These are phyloP conservation scores for Ilyonectria destructans DNA, from an alignment of 2,329 filamentous ascomycete species.

Conservation along the genomic window DNA sequence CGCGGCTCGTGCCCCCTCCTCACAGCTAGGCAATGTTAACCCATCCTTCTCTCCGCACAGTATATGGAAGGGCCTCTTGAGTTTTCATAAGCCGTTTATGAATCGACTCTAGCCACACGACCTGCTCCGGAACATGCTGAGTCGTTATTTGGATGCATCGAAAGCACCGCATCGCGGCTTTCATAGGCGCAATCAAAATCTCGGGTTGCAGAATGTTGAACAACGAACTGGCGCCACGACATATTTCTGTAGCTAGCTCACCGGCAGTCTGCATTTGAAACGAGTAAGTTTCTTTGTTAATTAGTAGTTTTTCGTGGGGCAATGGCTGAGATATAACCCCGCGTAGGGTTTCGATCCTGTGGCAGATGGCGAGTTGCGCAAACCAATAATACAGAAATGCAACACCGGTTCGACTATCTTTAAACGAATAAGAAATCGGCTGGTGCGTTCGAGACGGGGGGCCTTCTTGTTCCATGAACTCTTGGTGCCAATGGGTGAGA, in stretches of 20 bases:
- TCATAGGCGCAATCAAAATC: neutral
- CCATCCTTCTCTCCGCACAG: neutral
- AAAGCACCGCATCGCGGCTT: neutral
- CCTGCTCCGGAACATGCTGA: neutral
- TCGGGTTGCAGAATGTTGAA: neutral
- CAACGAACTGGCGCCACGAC: neutral
- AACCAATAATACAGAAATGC: neutral
- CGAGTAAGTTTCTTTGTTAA: neutral
- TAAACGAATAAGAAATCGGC: neutral
- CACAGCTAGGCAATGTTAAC: neutral
- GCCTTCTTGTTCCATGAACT: neutral
- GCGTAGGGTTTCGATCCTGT: neutral
- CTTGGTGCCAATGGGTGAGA: neutral
- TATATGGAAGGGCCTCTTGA: neutral
- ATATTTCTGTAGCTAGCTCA: neutral
- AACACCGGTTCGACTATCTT: neutral
- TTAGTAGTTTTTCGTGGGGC: neutral
- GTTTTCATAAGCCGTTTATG: neutral
- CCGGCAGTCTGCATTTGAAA: neutral
- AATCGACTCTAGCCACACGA: neutral
- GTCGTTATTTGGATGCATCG: neutral
- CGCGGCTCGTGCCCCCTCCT: neutral
- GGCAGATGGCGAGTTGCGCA: neutral
- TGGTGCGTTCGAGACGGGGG: neutral
- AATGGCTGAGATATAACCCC: neutral